Base-by-base conservation (phyloP, 2,329 filamentous ascomycete genomes). In the Metarhizium humberi region DNA sequence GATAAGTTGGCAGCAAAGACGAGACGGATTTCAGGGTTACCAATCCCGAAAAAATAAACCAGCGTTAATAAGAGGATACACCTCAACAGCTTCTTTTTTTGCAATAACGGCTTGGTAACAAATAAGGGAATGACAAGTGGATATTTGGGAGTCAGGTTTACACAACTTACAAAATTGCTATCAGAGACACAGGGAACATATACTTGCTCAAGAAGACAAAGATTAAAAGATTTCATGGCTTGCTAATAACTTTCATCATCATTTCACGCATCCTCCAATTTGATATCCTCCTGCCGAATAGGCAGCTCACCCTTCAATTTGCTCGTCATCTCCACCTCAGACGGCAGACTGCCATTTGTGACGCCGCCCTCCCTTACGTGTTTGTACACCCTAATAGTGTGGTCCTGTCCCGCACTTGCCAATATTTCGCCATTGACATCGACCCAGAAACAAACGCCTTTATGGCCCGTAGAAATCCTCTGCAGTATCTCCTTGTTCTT, bases 401-500 rank as follows among this genome's bases (percentile, higher is more conserved):
- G 71, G 58, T 84, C 81, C 66, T 82, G 75, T 1, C 81, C 81
- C 11, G 75, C 77, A 59, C 77, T 83, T 30, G 77, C 80, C 77
- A 84, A 78, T 14, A 75, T 77, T 54, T 77, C 74, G 18, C 77
- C 77, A 59, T 78, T 69, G 3, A 82, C 75, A 59, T 87, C 83
- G 30, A 86, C 83, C 80, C 83, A 86, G 64, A 85, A 85, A 58
- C 82, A 84, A 32, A 85, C 80, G 20, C 79, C 80, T 38, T 75
- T 68, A 42, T 80, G 81, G 2, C 71, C 71, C 34, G 67, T 66
- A 1, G 51, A 20, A 8, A 85, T 71, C 14, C 78, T 75, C 75
- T 96, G 92, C 20, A 96, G 74, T 2, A 95, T 74, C 55, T 87
- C 84, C 71, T 97, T 99, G 66, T 78, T 89, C 58, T 82, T 85